These are phyloP conservation scores for Plicaturopsis crispa DNA, from an alignment of 768 basidiomycete genomes.

Conservation along the genomic window DNA sequence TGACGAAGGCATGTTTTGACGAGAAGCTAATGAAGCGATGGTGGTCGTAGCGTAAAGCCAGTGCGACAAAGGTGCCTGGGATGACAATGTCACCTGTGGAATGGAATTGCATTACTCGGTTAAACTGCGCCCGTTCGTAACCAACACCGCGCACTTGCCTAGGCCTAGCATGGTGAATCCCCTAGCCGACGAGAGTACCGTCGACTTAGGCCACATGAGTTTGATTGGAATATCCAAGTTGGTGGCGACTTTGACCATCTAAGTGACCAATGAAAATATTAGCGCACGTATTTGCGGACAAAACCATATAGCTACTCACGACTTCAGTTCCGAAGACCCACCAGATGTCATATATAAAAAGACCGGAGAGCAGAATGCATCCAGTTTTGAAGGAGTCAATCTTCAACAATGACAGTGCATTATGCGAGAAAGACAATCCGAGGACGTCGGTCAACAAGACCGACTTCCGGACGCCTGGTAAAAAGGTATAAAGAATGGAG, in stretches of 20 bases:
- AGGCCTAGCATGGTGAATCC: slow-evolving; percentile 90
- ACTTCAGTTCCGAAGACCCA: slow-evolving; percentile 91
- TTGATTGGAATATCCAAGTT: slow-evolving; percentile 91
- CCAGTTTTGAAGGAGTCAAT: slow-evolving; percentile 90
- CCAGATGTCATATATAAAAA: slow-evolving; percentile 93
- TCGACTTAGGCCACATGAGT: slow-evolving; percentile 76
- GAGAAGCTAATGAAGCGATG: slow-evolving; percentile 29
- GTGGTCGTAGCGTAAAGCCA: slow-evolving; percentile 82
- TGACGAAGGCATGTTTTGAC: slow-evolving; percentile 32
- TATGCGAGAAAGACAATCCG: slow-evolving; percentile 72
- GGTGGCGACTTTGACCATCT: slow-evolving; percentile 95
- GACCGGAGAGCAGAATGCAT: slow-evolving; percentile 67
- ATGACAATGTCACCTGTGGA: slow-evolving; percentile 36
- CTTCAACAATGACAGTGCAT: slow-evolving; percentile 70
- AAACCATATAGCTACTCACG: slow-evolving; percentile 47
- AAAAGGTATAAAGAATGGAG: slow-evolving; percentile 54
- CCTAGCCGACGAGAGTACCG: slow-evolving; percentile 33
- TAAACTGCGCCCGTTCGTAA: no score
- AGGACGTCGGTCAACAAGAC: slow-evolving; percentile 63
- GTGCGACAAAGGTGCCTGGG: slow-evolving; percentile 66
- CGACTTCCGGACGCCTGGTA: slow-evolving; percentile 39
- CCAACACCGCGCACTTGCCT: no score
- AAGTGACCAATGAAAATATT: slow-evolving; percentile 3
- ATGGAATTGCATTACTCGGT: no score
- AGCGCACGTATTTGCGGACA: background rate